Percentiles rank a stretch among this genome's conserved stretches.
Conservation (phyloP, 805 yeast genomes). For the Isabelozyma heimii region DNA sequence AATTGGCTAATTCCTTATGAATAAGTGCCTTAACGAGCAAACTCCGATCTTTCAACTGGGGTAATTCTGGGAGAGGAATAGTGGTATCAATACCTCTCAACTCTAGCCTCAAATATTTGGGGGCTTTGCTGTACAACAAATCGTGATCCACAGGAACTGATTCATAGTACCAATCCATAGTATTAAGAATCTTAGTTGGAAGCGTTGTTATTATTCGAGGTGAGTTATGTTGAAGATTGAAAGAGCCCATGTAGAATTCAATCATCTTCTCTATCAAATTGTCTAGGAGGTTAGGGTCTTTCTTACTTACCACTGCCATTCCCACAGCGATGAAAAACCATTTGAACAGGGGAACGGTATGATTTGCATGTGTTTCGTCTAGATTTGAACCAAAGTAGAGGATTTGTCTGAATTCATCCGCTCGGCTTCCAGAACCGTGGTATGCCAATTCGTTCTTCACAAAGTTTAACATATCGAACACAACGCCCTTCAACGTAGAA, state of each 20-base stretch:
- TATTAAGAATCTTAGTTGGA: neutral
- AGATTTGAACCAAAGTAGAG: constrained; percentile 14
- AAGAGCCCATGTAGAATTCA: constrained; percentile 24
- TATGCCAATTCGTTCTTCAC: constrained; percentile 24
- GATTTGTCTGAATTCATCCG: constrained; percentile 19
- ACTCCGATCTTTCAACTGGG: constrained; percentile 24
- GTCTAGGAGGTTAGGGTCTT: constrained; percentile 13
- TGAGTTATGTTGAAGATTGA: constrained; percentile 7
- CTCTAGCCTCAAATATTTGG: constrained; percentile 11
- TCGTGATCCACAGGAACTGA: constrained; percentile 20
- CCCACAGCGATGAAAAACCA: constrained; percentile 28
- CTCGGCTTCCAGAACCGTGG: constrained; percentile 8
- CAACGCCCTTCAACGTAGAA: constrained; percentile 29
- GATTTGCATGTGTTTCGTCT: neutral
- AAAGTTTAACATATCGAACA: constrained; percentile 30
- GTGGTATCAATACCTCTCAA: constrained; percentile 16
- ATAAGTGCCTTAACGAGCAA: constrained; percentile 32
- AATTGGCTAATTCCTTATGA: constrained; percentile 36
- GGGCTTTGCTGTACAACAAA: constrained; percentile 15
- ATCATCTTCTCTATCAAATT: constrained; percentile 27
- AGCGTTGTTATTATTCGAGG: neutral
- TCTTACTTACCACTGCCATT: constrained; percentile 19
- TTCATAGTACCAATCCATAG: constrained; percentile 16
- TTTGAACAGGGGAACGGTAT: constrained; percentile 8
- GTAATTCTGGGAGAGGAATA: constrained; percentile 33